These are phyloP conservation scores for Orbilia blumenaviensis DNA, from an alignment of 2,329 filamentous ascomycete genomes.

Conservation along the genomic window DNA sequence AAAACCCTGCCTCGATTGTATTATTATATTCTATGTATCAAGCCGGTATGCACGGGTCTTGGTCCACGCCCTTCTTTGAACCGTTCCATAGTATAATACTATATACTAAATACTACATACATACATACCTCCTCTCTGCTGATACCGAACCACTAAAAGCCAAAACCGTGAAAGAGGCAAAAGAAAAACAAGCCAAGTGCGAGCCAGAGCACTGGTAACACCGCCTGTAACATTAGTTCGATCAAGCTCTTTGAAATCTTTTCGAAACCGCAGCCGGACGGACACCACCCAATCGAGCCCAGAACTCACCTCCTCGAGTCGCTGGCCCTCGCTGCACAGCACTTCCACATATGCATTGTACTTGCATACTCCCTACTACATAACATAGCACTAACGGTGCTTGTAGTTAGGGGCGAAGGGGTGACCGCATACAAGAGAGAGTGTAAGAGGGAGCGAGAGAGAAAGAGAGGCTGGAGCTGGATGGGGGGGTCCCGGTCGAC, in stretches of 20 bases:
- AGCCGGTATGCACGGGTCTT: background rate
- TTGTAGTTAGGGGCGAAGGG: no score
- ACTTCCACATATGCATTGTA: no score
- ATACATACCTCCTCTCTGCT: background rate
- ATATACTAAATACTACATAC: no score
- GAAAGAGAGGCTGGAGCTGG: no score
- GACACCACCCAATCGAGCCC: conserved; percentile 48
- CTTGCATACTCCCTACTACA: no score
- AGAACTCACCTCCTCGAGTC: conserved; percentile 24
- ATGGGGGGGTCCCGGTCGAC: conserved; percentile 8
- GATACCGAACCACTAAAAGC: no score
- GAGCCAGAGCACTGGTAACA: background rate
- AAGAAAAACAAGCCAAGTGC: background rate
- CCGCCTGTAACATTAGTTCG: conserved; percentile 12
- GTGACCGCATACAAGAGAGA: no score
- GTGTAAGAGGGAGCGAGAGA: no score
- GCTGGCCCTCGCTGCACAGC: no score
- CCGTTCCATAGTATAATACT: no score
- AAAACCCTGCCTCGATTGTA: background rate
- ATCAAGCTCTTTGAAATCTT: conserved; percentile 44
- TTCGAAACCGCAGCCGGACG: conserved; percentile 53
- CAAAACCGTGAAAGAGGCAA: background rate
- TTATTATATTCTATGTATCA: background rate
- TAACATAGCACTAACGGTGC: no score
- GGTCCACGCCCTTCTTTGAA: no score